These are phyloP conservation scores for Decorospora gaudefroyi DNA, from an alignment of 2,329 filamentous ascomycete genomes.

Conservation along the genomic window DNA sequence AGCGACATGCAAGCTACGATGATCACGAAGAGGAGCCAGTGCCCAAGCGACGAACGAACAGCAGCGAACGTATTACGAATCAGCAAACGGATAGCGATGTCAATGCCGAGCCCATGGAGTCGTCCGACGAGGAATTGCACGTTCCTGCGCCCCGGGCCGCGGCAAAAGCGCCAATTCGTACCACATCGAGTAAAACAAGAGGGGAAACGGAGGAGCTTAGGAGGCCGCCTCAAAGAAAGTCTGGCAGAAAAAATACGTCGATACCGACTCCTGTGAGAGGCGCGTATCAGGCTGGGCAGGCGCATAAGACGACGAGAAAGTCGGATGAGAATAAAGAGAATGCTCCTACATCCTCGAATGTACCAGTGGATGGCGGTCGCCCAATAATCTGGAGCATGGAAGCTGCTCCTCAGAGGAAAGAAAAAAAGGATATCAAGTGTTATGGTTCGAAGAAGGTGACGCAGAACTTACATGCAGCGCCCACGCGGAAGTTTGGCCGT, in stretches of 20 bases:
- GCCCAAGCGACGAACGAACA: constrained; percentile 9
- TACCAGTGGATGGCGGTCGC: not conserved
- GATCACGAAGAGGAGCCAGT: constrained; percentile 45
- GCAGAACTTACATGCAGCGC: constrained; percentile 20
- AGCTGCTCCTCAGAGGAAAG: constrained; percentile 16
- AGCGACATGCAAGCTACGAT: constrained; percentile 44
- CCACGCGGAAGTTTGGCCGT: constrained; percentile 11
- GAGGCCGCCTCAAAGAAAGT: constrained; percentile 6
- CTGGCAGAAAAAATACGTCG: not conserved
- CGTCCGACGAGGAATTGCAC: constrained; percentile 28
- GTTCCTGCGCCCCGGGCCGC: constrained; percentile 7
- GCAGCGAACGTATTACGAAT: not conserved
- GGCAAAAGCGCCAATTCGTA: constrained; percentile 10
- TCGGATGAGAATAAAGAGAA: constrained; percentile 28
- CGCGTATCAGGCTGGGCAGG: constrained; percentile 14
- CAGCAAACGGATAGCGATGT: constrained; percentile 15
- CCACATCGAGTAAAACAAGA: not conserved
- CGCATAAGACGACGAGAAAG: constrained; percentile 11
- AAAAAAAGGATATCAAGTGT: constrained; percentile 1
- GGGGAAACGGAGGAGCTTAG: constrained; percentile 12
- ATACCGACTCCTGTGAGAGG: constrained; percentile 15
- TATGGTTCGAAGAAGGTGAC: constrained; percentile 5
- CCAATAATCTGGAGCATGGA: constrained; percentile 16
- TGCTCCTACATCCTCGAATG: constrained; percentile 11
- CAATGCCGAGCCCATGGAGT: constrained; percentile 29